Base-by-base conservation (phyloP, 495 filamentous ascomycete species). In the Mycothermus thermophilus region DNA sequence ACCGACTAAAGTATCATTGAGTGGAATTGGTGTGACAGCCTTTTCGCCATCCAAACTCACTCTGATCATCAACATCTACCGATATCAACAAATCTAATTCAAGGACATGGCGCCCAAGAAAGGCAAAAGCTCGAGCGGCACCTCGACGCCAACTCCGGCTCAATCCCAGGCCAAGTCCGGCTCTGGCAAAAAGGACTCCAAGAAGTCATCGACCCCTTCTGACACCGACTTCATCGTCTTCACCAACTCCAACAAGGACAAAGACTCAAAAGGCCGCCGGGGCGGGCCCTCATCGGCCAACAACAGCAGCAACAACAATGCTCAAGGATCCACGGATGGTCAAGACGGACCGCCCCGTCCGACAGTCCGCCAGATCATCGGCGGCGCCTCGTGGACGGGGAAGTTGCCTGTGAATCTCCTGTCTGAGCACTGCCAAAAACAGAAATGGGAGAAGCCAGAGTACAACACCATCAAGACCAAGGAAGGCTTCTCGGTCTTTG, bases 311-410 rank as follows among this genome's bases (percentile, higher is more conserved):
- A 20, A 18, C 13, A 28, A 28, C 35, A 25, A 25, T 11, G 11
- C 6, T 6, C 22, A 6, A 6, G 22, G 22, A 25, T 12, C 43
- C 28, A 30, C 59, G 27, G 57, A 54, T 47, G 53, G 31, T 57
- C 62, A 52, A 15, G 41, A 48, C 3, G 61, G 57, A 0, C 75
- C 74, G 14, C 85, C 85, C 40, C 80, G 79, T 46, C 82, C 84
- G 24, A 76, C 82, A 20, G 77, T 83, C 35, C 81, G 85, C 58
- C 77, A 83, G 43, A 61, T 97, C 37, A 93, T 97, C 55, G 92
- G 84, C 32, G 90, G 90, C 32, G 74, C 83, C 44, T 94, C 85
- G 51, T 97, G 92, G 92, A 97, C 90, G 0, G 90, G 90, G 23
- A 97, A 97, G 54, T 60, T 97, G 24, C 90, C 90, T 3, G 80